phyloP scores from a whole-genome alignment of 768 basidiomycete species.

The Phlegmacium glaucopus region DNA sequence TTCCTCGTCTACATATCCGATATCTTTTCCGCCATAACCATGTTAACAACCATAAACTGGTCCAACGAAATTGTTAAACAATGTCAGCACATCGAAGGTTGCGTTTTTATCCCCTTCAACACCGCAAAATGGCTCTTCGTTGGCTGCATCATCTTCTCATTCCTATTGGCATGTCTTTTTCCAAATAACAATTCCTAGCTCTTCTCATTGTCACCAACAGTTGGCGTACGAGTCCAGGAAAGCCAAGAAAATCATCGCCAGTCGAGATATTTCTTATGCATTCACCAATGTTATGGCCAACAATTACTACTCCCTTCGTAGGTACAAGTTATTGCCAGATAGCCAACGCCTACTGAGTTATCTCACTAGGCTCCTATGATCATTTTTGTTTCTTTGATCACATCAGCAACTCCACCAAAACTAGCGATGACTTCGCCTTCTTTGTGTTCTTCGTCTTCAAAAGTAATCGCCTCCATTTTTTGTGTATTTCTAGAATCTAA shows the following conservation, averaged over 20 bases:
- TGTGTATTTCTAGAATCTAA: too few species aligned
- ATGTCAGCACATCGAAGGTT: constrained; percentile 60
- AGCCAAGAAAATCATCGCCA: constrained; percentile 89
- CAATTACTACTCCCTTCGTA: constrained; percentile 93
- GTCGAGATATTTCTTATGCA: constrained; percentile 95
- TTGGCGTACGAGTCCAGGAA: constrained; percentile 91
- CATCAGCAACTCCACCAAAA: constrained; percentile 93
- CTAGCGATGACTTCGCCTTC: constrained; percentile 96
- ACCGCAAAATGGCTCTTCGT: constrained; percentile 97
- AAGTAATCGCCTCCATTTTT: constrained; percentile 48
- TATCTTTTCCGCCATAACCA: constrained; percentile 95
- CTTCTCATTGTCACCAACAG: constrained; percentile 23
- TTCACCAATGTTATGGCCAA: constrained; percentile 98
- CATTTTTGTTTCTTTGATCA: constrained; percentile 99
- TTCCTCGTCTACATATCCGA: constrained; percentile 96
- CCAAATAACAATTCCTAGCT: not conserved
- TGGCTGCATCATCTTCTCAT: constrained; percentile 98
- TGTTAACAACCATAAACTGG: constrained; percentile 91
- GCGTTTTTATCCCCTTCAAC: constrained; percentile 82
- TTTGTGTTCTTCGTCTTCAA: constrained; percentile 99
- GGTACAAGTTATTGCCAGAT: constrained; percentile 24
- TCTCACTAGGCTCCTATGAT: constrained; percentile 77
- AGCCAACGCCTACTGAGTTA: constrained; percentile 7
- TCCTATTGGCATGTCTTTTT: constrained; percentile 69
- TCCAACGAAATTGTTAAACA: constrained; percentile 85